Conservation (phyloP, 768 basidiomycete genomes). For the Lentinula guzmanii region DNA sequence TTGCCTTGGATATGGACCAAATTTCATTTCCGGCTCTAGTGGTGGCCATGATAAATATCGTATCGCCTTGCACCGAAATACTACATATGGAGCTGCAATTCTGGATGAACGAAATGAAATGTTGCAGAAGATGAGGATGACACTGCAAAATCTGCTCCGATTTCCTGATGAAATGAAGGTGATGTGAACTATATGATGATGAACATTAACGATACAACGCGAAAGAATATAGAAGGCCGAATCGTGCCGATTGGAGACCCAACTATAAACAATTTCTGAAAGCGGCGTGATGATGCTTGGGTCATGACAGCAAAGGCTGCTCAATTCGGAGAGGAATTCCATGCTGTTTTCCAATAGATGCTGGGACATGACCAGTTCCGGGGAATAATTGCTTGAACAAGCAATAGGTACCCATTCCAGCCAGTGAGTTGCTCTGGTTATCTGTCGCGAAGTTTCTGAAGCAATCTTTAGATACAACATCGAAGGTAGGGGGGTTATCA, state of each 20-base stretch:
- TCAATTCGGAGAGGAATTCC: neutral
- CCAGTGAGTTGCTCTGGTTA: slow-evolving; percentile 3
- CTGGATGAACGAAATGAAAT: neutral
- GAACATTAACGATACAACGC: neutral
- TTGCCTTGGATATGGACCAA: neutral
- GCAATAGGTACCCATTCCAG: slow-evolving; percentile 1
- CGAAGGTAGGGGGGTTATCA: neutral
- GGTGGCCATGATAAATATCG: neutral
- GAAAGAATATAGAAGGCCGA: neutral
- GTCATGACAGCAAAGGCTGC: neutral
- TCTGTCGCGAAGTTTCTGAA: neutral
- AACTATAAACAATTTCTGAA: neutral
- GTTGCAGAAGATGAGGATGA: neutral
- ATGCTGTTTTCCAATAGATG: neutral
- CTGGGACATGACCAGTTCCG: neutral
- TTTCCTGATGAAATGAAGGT: neutral
- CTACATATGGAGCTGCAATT: neutral
- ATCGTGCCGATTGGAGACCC: neutral
- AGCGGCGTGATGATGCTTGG: neutral
- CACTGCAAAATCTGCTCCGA: neutral
- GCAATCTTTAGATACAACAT: slow-evolving; percentile 3
- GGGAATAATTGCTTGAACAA: neutral
- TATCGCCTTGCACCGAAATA: neutral
- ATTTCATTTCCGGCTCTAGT: neutral
- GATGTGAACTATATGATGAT: neutral